phyloP scores from a whole-genome alignment of 1,284 basidiomycete species.

The Kalmanozyma brasiliensis region DNA sequence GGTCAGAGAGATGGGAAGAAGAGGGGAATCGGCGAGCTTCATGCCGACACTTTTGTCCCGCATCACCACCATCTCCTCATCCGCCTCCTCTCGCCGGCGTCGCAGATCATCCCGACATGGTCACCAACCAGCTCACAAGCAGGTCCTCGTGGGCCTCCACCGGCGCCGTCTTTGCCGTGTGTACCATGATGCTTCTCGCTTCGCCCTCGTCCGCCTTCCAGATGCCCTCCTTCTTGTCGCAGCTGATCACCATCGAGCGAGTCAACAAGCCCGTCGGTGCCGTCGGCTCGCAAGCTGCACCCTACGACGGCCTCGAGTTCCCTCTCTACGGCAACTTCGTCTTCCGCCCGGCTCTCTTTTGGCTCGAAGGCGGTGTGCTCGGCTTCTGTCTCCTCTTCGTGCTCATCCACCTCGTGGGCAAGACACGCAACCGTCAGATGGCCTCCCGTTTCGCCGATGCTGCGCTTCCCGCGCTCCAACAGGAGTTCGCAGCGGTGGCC shows the following conservation, averaged over 20 bases:
- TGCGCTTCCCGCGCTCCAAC: constrained; percentile 42
- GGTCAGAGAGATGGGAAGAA: constrained; percentile 3
- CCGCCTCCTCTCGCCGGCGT: background rate
- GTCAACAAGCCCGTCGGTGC: constrained; percentile 32
- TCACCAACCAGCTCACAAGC: constrained; percentile 8
- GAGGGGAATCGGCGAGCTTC: background rate
- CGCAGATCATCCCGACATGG: constrained; percentile 6
- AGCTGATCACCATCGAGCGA: constrained; percentile 7
- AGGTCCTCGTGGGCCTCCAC: constrained; percentile 11
- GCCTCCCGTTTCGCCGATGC: constrained; percentile 40
- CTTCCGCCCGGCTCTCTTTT: constrained; percentile 52
- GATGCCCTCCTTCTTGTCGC: constrained; percentile 31
- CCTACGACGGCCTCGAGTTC: constrained; percentile 42
- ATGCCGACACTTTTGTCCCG: background rate
- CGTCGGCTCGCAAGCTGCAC: constrained; percentile 43
- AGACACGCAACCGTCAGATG: constrained; percentile 47
- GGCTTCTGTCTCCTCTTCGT: constrained; percentile 49
- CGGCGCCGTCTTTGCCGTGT: constrained; percentile 40
- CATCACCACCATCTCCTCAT: constrained; percentile 5
- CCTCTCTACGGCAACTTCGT: constrained; percentile 37
- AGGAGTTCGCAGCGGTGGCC: constrained; percentile 56
- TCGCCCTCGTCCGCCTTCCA: constrained; percentile 38
- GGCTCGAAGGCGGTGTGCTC: constrained; percentile 50
- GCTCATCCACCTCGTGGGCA: constrained; percentile 52
- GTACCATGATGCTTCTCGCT: constrained; percentile 42